Base-by-base conservation (phyloP, 208 protist species). In the Novymonas esmeraldas region DNA sequence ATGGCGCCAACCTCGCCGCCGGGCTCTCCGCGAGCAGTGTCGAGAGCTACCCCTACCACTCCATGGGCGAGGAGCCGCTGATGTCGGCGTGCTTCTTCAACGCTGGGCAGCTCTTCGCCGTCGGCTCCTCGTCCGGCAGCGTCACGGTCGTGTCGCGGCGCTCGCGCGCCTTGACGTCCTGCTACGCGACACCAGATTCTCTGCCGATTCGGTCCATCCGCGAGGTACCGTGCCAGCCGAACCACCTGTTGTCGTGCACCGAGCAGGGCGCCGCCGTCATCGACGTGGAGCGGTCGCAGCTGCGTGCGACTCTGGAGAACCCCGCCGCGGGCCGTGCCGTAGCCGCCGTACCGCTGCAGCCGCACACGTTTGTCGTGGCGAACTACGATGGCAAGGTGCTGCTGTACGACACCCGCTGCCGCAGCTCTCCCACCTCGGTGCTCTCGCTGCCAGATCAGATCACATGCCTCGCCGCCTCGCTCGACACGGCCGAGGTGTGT, bases 381-480 rank as follows among this genome's bases (percentile, higher is more conserved):
- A 84, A 84, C 57, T 90, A 87, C 79, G 84, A 90, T 50, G 84
- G 84, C 28, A 87, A 84, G 65, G 84, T 82, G 48, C 61, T 90
- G 6, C 64, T 90, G 3, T 87, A 87, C 60, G 84, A 90, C 68
- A 71, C 66, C 20, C 77, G 84, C 22, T 44, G 59, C 26, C 39
- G 80, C 42, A n/a, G 38, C 31, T 34, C 36, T 16, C 61, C 80
- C 9, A 64, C 36, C 24, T 56, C 58, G n/a, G 50, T 90, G 26
- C 64, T 90, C 13, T 72, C 77, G n/a, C 28, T 90, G 22, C 78
- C 81, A 10, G 84, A 90, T 55, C 84, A 90, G 52, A 84, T 90
- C 44, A 84, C 73, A 3, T 75, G 63, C 42, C 29, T 87, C 39
- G 48, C 69, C 22, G 39, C 56, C 16, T 78, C 73, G 20, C 42